Percentiles rank a stretch among this genome's conserved stretches.
These are phyloP conservation scores for Esteya vermicola DNA, from an alignment of 2,329 filamentous ascomycete species.

Conservation along the genomic window DNA sequence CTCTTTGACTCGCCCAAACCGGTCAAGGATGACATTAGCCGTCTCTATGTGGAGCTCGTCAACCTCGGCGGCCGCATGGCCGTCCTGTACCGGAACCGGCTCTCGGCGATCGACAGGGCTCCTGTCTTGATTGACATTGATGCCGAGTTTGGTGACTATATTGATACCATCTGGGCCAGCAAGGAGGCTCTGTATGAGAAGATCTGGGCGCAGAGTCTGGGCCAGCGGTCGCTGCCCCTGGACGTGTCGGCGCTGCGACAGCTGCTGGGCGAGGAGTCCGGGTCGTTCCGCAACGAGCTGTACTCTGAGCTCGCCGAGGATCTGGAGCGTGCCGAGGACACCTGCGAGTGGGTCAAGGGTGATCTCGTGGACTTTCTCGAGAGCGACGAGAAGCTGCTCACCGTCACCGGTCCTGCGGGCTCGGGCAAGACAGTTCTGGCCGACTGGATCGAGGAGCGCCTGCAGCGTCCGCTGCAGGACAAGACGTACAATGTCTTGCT, in stretches of 20 bases:
- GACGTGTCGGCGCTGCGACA: conserved; percentile 17
- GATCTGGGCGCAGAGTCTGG: conserved; percentile 22
- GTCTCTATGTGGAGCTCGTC: conserved; percentile 21
- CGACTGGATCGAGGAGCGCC: conserved; percentile 24
- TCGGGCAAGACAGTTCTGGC: conserved; percentile 87
- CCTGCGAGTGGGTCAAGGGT: conserved; percentile 23
- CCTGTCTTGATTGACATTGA: conserved; percentile 21
- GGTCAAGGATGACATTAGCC: conserved; percentile 18
- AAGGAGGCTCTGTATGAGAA: conserved; percentile 19
- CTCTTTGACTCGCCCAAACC: conserved; percentile 18
- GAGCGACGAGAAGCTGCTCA: conserved; percentile 19
- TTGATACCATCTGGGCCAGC: conserved; percentile 20
- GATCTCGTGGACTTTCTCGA: conserved; percentile 21
- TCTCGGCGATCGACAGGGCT: conserved; percentile 14
- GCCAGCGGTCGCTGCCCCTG: conserved; percentile 10
- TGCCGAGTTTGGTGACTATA: conserved; percentile 18
- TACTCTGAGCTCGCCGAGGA: conserved; percentile 23
- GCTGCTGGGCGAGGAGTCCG: conserved; percentile 15
- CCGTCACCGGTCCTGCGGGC: conserved; percentile 50
- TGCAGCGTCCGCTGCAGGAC: conserved; percentile 22
- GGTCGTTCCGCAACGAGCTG: conserved; percentile 14
- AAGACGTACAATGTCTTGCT: conserved; percentile 20
- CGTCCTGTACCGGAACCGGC: conserved; percentile 19
- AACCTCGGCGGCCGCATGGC: conserved; percentile 20
- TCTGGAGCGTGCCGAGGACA: conserved; percentile 22